Percentiles rank a stretch among this genome's conserved stretches.
Evolutionary conservation across 1,284 basidiomycete species (phyloP).

Genomic region (Cryptococcus sp.): DNA sequence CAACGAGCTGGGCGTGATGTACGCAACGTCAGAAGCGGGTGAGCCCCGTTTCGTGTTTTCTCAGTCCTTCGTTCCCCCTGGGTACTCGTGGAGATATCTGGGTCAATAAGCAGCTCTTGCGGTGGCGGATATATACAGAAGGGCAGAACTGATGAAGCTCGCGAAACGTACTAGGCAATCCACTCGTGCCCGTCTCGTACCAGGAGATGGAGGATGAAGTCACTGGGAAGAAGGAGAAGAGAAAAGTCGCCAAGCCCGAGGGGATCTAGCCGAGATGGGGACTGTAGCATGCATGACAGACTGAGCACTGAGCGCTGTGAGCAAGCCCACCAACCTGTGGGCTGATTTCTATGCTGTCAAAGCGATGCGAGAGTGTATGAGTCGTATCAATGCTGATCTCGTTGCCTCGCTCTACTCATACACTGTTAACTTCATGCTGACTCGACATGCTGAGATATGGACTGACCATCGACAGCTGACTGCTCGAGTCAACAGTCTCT

Average conservation of each 20-base stretch:
- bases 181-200: slow-evolving; percentile 50
- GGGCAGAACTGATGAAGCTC: too few relatives aligned
- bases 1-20: slow-evolving; percentile 76
- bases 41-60: slow-evolving; percentile 11
- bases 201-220: slow-evolving; percentile 54
- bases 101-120: neutral
- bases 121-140: neutral
- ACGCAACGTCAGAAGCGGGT: slow-evolving; percentile 51
- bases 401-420: too few relatives aligned
- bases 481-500: too few relatives aligned
- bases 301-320: too few relatives aligned
- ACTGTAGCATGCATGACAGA: neutral
- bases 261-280: slow-evolving; percentile 19
- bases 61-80: neutral
- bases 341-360: too few relatives aligned
- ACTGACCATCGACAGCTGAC: too few relatives aligned
- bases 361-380: too few relatives aligned
- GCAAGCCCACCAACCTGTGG: too few relatives aligned
- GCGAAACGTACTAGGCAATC: slow-evolving; percentile 38
- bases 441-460: too few relatives aligned
- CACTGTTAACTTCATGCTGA: too few relatives aligned
- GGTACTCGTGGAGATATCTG: too few relatives aligned
- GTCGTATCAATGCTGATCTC: too few relatives aligned
- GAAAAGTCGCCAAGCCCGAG: slow-evolving; percentile 55
- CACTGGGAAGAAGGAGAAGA: slow-evolving; percentile 48